Base-by-base conservation (phyloP, 352 stramenopile genomes). In the Detonula confervacea region DNA sequence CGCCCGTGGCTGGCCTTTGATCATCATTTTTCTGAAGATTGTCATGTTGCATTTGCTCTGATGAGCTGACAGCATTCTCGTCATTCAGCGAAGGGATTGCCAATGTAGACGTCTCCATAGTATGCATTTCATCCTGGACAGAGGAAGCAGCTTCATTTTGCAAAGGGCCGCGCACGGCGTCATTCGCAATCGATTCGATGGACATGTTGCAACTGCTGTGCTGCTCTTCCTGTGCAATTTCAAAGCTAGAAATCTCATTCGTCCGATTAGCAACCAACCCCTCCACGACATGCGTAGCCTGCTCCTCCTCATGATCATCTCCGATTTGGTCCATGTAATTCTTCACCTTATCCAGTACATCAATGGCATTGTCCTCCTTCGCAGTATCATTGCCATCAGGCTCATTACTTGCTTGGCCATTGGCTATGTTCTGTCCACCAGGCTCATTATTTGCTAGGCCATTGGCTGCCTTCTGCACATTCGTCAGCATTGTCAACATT, bases 321-420 rank as follows among this genome's bases (percentile, higher is more conserved):
- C 47, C 47, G 14, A 56, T 27, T 56, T 56, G 6, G 47, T 56
- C n/a, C 5, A 56, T 56, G 47, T 56, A 56, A 27, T 14, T 56
- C 5, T 27, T 14, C 22, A 27, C 47, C 47, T 16, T 56, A 56
- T 56, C 47, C 6, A 16, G 47, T 18, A 56, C n/a, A 16, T 56
- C 47, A 27, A 27, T n/a, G n/a, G n/a, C 47, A 22, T 56, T 42
- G 33, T 42, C 11, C 5, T 11, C 33, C 5, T 11, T 11, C 33
- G 11, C 33, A 42, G 33, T 11, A 42, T 5, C 5, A 42, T 11
- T 42, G 33, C 33, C 33, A 11, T 42, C 11, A 42, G n/a, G n/a
- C n/a, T 42, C 11, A 42, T 42, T 42, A 42, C 11, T 42, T 5
- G 33, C 33, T 11, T 12, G 11, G n/a, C n/a, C 33, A 42, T 12